Evolutionary conservation across 306 rosid genomes (phyloP).

Genomic region (Cicer arietinum): DNA sequence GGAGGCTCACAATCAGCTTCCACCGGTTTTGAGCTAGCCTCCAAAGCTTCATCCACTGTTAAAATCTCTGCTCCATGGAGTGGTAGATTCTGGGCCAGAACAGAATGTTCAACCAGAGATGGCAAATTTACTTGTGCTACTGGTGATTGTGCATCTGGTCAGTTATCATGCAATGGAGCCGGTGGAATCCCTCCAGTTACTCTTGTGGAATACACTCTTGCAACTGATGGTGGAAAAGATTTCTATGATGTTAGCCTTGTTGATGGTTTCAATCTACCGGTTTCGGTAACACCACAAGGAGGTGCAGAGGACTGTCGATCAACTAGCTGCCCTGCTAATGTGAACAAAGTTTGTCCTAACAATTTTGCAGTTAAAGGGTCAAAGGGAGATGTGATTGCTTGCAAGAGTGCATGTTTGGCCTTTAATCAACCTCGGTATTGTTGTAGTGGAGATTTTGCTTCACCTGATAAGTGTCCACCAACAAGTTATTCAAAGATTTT

Average conservation of each 20-base stretch:
- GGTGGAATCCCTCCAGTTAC: constrained; percentile 51
- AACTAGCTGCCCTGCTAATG: constrained; percentile 35
- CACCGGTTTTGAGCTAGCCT: constrained; percentile 43
- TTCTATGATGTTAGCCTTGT: constrained; percentile 54
- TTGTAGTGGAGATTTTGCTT: constrained; percentile 26
- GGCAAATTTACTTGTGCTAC: constrained; percentile 44
- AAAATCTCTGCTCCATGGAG: constrained; percentile 43
- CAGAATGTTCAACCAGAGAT: constrained; percentile 31
- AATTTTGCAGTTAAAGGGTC: constrained; percentile 39
- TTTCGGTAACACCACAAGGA: constrained; percentile 43
- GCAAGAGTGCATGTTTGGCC: constrained; percentile 56
- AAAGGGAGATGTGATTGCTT: constrained; percentile 48
- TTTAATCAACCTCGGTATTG: constrained; percentile 45
- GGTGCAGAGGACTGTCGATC: constrained; percentile 23
- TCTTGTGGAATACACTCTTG: constrained; percentile 45
- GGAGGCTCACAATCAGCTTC: constrained; percentile 34
- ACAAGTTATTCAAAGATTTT: constrained; percentile 41
- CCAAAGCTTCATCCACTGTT: constrained; percentile 29
- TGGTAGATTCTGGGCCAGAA: constrained; percentile 52
- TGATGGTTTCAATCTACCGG: constrained; percentile 54
- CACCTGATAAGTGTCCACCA: constrained; percentile 45
- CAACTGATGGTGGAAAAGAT: constrained; percentile 39
- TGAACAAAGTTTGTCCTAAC: constrained; percentile 45
- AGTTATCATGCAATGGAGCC: constrained; percentile 44
- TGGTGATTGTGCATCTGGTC: constrained; percentile 49